Evolutionary conservation across 192 early-diverging fungal genomes (phyloP).

Genomic region (Gonapodya prolifera): DNA sequence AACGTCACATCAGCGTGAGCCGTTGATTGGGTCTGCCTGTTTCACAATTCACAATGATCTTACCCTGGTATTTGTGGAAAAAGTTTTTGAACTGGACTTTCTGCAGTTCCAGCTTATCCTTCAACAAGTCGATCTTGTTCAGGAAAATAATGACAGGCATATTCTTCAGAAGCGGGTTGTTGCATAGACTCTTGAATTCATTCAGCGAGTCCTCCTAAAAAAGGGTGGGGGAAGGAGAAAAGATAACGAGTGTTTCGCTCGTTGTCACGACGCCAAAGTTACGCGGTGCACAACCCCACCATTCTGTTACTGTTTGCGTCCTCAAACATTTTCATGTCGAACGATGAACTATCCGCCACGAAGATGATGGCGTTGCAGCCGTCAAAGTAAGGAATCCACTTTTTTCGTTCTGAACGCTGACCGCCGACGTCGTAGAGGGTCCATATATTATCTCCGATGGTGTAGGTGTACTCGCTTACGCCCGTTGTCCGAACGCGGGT

Average conservation of each 20-base stretch:
- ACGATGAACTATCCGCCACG: slow-evolving; percentile 46
- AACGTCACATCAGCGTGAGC: too few relatives aligned
- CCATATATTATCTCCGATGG: slow-evolving; percentile 40
- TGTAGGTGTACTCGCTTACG: slow-evolving; percentile 50
- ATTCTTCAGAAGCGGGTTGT: slow-evolving; percentile 28
- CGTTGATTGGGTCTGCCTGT: too few relatives aligned
- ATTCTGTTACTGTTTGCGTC: slow-evolving; percentile 45
- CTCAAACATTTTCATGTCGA: slow-evolving; percentile 49
- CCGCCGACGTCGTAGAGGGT: slow-evolving; percentile 62
- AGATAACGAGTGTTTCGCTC: neutral
- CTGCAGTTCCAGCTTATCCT: slow-evolving; percentile 34
- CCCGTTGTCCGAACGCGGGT: slow-evolving; percentile 53
- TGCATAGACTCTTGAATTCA: slow-evolving; percentile 22
- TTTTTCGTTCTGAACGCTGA: slow-evolving; percentile 43
- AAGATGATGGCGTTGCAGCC: slow-evolving; percentile 57
- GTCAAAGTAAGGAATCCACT: slow-evolving; percentile 63
- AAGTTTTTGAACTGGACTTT: slow-evolving; percentile 28
- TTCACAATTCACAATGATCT: too few relatives aligned
- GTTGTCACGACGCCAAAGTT: neutral
- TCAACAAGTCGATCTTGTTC: slow-evolving; percentile 53
- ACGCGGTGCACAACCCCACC: too few relatives aligned
- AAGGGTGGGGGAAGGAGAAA: neutral
- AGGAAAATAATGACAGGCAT: slow-evolving; percentile 47
- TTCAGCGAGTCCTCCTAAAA: neutral
- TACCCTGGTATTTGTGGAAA: slow-evolving; percentile 39